Percentiles rank a stretch among this genome's conserved stretches.
phyloP scores from a whole-genome alignment of 179 eudicot species.

The Nepenthes alata region DNA sequence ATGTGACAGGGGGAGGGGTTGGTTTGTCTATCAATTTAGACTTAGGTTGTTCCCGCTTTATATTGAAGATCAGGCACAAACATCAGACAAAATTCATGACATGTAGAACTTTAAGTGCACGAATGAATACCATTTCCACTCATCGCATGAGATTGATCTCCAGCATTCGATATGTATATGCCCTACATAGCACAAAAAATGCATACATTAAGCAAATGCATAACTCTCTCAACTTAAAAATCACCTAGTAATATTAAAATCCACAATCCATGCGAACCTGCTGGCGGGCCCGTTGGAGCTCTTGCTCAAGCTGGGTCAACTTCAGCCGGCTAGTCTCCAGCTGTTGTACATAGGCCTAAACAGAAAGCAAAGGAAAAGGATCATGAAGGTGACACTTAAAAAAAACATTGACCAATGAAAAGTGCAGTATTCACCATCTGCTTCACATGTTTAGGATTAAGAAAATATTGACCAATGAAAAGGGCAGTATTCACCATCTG shows the following conservation, averaged over 20 bases:
- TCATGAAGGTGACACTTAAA: too few species aligned
- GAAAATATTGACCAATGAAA: too few species aligned
- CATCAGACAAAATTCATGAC: too few species aligned
- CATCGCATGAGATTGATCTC: slow-evolving; percentile 58
- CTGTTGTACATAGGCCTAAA: slow-evolving; percentile 93
- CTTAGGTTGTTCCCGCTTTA: too few species aligned
- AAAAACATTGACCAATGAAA: too few species aligned
- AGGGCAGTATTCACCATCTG: too few species aligned
- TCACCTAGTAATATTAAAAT: background rate
- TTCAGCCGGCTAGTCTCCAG: slow-evolving; percentile 86
- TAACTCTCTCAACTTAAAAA: background rate
- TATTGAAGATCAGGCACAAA: too few species aligned
- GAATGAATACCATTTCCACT: slow-evolving; percentile 58
- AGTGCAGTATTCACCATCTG: too few species aligned
- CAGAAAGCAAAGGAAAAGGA: background rate
- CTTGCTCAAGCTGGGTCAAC: slow-evolving; percentile 91
- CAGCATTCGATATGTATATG: slow-evolving; percentile 50
- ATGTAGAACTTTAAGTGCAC: background rate
- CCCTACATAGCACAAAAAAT: slow-evolving; percentile 27
- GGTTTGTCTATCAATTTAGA: too few species aligned
- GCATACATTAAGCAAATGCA: background rate
- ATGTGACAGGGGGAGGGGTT: too few species aligned
- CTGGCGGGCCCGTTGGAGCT: slow-evolving; percentile 88
- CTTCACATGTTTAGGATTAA: too few species aligned
- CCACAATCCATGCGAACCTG: slow-evolving; percentile 32